phyloP scores from a whole-genome alignment of 2,329 filamentous ascomycete species.

The Diaporthe citrichinensis region DNA sequence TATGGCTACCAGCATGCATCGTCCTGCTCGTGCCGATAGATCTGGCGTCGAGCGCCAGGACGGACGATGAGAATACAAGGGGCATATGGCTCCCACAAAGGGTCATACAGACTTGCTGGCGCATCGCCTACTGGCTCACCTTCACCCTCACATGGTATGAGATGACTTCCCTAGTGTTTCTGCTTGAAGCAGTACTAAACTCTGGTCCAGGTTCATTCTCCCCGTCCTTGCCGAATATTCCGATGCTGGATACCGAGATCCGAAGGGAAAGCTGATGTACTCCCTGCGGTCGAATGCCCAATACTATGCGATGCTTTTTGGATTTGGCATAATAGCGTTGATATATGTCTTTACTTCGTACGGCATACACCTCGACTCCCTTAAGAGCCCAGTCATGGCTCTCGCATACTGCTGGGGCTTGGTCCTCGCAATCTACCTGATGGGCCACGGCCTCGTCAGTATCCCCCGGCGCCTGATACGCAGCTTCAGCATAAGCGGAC shows the following conservation, averaged over 20 bases:
- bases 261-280: conserved; percentile 84
- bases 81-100: conserved; percentile 90
- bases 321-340: conserved; percentile 77
- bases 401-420: conserved; percentile 95
- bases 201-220: conserved; percentile 81
- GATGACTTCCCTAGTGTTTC: neutral
- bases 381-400: conserved; percentile 92
- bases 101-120: conserved; percentile 88
- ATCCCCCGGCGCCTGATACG: conserved; percentile 87
- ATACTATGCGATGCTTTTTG: conserved; percentile 87
- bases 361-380: conserved; percentile 77
- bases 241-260: conserved; percentile 92
- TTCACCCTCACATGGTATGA: conserved; percentile 92
- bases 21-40: conserved; percentile 96
- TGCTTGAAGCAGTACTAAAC: conserved; percentile 40
- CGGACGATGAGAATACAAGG: conserved; percentile 77
- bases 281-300: conserved; percentile 89
- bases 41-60: conserved; percentile 85
- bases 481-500: conserved; percentile 81
- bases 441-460: conserved; percentile 96
- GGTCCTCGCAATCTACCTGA: conserved; percentile 92
- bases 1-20: conserved; percentile 92
- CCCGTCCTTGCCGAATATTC: conserved; percentile 95
- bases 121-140: conserved; percentile 97
- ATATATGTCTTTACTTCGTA: conserved; percentile 88